phyloP scores from a whole-genome alignment of 148 eudicot species.

The Vaccinium corymbosum region DNA sequence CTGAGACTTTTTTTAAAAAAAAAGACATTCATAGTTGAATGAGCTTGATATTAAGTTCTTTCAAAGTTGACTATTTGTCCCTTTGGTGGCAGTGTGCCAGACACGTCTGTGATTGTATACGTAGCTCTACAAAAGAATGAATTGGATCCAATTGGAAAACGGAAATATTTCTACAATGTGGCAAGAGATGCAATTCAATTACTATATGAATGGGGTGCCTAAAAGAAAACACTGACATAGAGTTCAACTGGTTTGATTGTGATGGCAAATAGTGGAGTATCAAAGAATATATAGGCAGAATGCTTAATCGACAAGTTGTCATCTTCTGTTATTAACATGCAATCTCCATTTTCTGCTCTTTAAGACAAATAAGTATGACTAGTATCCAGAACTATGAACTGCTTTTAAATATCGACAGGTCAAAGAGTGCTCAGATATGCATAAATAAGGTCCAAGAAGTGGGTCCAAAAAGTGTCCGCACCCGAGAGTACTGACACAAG shows the following conservation, averaged over 20 bases:
- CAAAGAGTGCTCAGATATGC: neutral
- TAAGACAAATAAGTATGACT: neutral
- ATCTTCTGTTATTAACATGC: neutral
- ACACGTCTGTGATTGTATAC: neutral
- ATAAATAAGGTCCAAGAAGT: slow-evolving; percentile 5
- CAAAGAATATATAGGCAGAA: neutral
- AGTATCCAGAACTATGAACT: neutral
- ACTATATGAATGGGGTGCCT: neutral
- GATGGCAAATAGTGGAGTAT: neutral
- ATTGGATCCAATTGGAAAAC: neutral
- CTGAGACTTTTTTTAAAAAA: neutral
- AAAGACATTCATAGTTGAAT: neutral
- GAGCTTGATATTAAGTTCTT: neutral
- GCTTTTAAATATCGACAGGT: neutral
- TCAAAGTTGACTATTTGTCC: neutral
- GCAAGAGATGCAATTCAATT: neutral
- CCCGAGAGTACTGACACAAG: neutral
- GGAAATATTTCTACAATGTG: neutral
- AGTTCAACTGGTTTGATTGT: neutral
- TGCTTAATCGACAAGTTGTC: neutral
- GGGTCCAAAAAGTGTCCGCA: slow-evolving; percentile 6
- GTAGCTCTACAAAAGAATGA: neutral
- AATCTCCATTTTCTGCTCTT: neutral
- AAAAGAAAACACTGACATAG: neutral
- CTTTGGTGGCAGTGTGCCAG: neutral